Evolutionary conservation across 164 flowering plant genomes (phyloP), one percentile per base, ranked within the genome.

Genomic region (Nymphaea colorata): DNA sequence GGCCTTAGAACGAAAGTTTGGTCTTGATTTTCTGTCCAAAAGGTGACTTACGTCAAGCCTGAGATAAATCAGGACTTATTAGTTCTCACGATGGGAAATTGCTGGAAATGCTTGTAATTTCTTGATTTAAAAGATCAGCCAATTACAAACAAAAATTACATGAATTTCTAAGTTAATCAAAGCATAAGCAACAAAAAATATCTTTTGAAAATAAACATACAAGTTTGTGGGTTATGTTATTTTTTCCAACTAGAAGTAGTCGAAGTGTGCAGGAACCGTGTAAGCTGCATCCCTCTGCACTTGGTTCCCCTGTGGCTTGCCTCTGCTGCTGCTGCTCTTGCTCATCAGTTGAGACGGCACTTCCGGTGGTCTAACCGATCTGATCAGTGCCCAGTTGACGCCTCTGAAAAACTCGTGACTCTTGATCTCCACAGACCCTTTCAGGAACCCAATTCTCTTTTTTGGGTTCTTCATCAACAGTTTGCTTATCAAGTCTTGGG

Each of bases 341-440:
- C 43, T 25, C 64, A 62, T 64, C 11, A 53, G 25, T 64, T 83
- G 79, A 41, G 53, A 71, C 2, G 93, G 92, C 42, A 87, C 89
- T 64, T 85, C 84, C 4, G 98, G 98, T 10, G 98, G 98, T 70
- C 64, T 81, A 8, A 88, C 85, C 1, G 92, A 80, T 66, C 98
- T 80, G 65, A 92, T 88, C 79, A 92, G 75, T 41, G 98, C 98
- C 96, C 96, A 92, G 69, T 90, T 92, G 55, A 92, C 87, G 42
- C 91, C 94, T 61, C 83, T 87, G 73, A 92, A 92, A 76, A 92
- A 90, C 69, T 82, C 92, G 73, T 92, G 94, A 69, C 83, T 77
- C 73, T 90, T 92, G 63, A 92, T 88, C 83, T 92, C 98, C 41
- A 82, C 79, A 0, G 96, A 80, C 3, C 96, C 98, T 69, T 81